A percentile compares a stretch with the other conserved stretches of the same genome.
Conservation (phyloP, 495 filamentous ascomycete species). For the Lineolata rhizophorae region DNA sequence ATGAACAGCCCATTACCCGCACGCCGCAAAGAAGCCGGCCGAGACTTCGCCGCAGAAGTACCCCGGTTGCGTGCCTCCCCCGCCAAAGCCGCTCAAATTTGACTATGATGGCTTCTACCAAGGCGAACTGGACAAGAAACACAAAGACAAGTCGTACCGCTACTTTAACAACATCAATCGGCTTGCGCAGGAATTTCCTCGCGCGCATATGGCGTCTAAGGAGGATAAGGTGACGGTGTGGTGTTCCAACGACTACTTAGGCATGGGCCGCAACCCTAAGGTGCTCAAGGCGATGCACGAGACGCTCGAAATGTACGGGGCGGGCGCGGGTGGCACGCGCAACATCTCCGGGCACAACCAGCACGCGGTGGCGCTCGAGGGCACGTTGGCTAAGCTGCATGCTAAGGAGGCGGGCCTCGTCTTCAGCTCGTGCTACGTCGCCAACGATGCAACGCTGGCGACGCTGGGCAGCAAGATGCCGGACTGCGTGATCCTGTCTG, state of each 20-base stretch:
- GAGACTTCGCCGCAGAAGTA: too few species aligned
- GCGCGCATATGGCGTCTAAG: constrained; percentile 66
- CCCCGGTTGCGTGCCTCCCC: too few species aligned
- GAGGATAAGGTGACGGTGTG: constrained; percentile 91
- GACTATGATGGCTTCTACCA: constrained; percentile 84
- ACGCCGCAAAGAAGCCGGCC: too few species aligned
- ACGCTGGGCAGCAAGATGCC: constrained; percentile 91
- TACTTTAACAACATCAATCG: constrained; percentile 99
- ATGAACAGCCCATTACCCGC: too few species aligned
- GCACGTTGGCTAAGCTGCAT: constrained; percentile 66
- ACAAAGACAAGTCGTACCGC: constrained; percentile 97
- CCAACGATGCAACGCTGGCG: constrained; percentile 92
- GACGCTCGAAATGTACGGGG: constrained; percentile 84
- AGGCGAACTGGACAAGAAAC: constrained; percentile 84
- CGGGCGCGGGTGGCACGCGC: constrained; percentile 83
- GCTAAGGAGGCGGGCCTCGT: constrained; percentile 84
- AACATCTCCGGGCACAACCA: constrained; percentile 97
- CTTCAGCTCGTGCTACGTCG: constrained; percentile 93
- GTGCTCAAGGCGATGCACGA: constrained; percentile 86
- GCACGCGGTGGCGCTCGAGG: constrained; percentile 73
- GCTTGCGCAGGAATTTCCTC: constrained; percentile 85
- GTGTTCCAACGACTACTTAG: constrained; percentile 98
- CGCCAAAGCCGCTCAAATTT: constrained; percentile 36
- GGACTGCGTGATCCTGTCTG: constrained; percentile 85
- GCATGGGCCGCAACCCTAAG: constrained; percentile 80